Conservation (phyloP, 352 stramenopile species). For the Thalassiosira livingstoniorum region DNA sequence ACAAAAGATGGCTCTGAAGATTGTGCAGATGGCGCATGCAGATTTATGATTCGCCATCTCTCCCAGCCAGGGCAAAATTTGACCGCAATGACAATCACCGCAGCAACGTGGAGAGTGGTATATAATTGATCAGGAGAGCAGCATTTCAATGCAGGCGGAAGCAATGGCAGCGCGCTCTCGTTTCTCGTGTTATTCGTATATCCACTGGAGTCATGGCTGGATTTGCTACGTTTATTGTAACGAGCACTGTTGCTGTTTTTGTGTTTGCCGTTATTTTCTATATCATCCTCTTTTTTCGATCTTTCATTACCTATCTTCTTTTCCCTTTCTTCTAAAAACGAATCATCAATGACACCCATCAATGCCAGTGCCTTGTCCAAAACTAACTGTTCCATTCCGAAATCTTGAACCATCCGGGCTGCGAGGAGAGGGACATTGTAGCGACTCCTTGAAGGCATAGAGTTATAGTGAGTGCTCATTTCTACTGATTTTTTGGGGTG, state of each 20-base stretch:
- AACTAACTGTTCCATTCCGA: conserved; percentile 70
- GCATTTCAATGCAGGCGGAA: conserved; percentile 32
- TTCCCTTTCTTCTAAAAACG: not conserved
- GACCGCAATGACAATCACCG: conserved; percentile 67
- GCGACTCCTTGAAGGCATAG: conserved; percentile 35
- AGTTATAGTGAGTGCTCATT: conserved; percentile 1
- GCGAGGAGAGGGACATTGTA: conserved; percentile 67
- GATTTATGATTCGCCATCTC: conserved; percentile 56
- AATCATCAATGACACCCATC: conserved; percentile 50
- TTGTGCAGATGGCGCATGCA: conserved; percentile 8
- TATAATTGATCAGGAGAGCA: conserved; percentile 51
- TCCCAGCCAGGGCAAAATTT: conserved; percentile 74
- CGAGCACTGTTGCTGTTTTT: not conserved
- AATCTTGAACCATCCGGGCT: conserved; percentile 62
- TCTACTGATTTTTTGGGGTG: not conserved
- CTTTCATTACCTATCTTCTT: not conserved
- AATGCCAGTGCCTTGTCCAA: conserved; percentile 67
- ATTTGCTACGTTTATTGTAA: not conserved
- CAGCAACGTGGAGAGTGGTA: conserved; percentile 59
- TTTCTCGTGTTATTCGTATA: too few relatives aligned
- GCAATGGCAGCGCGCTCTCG: too few relatives aligned
- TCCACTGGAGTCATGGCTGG: conserved; percentile 14
- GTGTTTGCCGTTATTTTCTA: not conserved
- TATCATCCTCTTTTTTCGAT: not conserved
- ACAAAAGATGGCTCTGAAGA: conserved; percentile 30